Evolutionary conservation across 352 stramenopile species (phyloP).

Genomic region (Pythium dissotocum): DNA sequence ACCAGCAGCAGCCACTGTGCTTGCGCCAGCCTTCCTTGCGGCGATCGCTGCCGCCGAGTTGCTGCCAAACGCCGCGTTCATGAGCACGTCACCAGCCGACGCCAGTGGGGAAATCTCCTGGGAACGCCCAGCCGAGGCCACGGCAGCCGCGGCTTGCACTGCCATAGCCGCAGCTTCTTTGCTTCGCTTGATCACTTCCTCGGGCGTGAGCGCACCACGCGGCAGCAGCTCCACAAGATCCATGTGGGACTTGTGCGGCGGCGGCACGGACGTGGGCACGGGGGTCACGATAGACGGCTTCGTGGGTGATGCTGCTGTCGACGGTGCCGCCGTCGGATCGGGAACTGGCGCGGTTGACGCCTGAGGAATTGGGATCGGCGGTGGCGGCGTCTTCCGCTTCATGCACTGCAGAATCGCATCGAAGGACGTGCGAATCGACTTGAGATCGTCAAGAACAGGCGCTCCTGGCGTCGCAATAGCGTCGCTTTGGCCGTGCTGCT

Average conservation of each 20-base stretch:
- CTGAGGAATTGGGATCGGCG: constrained; percentile 66
- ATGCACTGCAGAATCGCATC: constrained; percentile 86
- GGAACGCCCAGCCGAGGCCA: constrained; percentile 48
- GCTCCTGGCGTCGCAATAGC: constrained; percentile 8
- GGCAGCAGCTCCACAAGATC: constrained; percentile 74
- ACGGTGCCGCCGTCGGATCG: neutral
- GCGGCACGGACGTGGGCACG: constrained; percentile 39
- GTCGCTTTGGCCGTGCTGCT: constrained; percentile 21
- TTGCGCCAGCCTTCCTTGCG: constrained; percentile 19
- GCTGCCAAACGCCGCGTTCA: constrained; percentile 49
- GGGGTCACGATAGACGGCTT: constrained; percentile 37
- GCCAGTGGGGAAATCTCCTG: constrained; percentile 46
- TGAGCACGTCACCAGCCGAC: constrained; percentile 48
- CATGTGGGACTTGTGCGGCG: constrained; percentile 78
- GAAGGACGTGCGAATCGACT: constrained; percentile 80
- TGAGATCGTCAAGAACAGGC: constrained; percentile 60
- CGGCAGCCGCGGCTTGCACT: constrained; percentile 69
- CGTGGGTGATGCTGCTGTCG: constrained; percentile 3
- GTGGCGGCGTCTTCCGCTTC: constrained; percentile 76
- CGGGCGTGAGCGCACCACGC: constrained; percentile 47
- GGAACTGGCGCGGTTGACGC: constrained; percentile 15
- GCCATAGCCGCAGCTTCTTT: constrained; percentile 76
- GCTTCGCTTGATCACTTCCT: constrained; percentile 88
- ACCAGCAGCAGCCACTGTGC: neutral
- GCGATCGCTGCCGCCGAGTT: constrained; percentile 20